Evolutionary conservation across 495 filamentous ascomycete genomes (phyloP).

Genomic region (Trypethelium eluteriae): DNA sequence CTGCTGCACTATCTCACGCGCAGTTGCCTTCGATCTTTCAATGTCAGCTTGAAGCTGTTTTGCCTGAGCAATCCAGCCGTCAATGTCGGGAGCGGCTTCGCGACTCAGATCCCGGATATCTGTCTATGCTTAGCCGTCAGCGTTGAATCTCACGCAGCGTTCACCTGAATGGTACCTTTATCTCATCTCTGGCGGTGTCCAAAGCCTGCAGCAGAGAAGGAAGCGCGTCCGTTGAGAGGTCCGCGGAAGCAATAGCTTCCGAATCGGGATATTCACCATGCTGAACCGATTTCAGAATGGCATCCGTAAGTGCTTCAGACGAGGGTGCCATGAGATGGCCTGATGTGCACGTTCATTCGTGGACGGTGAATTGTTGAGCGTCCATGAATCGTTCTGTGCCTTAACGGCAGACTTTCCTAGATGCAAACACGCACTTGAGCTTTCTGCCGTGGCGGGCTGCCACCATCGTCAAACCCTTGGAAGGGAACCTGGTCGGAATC

Average conservation of each 20-base stretch:
- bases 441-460: neutral
- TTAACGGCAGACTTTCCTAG: neutral
- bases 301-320: slow-evolving; percentile 47
- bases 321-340: slow-evolving; percentile 18
- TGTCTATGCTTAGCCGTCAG: slow-evolving; percentile 38
- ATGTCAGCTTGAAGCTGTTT: slow-evolving; percentile 78
- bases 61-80: slow-evolving; percentile 75
- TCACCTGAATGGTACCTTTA: slow-evolving; percentile 50
- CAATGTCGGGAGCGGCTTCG: slow-evolving; percentile 66
- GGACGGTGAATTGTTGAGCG: neutral
- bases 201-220: slow-evolving; percentile 58
- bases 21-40: slow-evolving; percentile 59
- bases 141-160: slow-evolving; percentile 2
- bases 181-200: slow-evolving; percentile 53
- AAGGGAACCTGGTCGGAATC: neutral
- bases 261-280: slow-evolving; percentile 64
- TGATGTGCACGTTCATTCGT: neutral
- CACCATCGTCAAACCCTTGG: neutral
- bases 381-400: neutral
- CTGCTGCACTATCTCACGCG: slow-evolving; percentile 64
- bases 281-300: slow-evolving; percentile 65
- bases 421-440: neutral
- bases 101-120: slow-evolving; percentile 67
- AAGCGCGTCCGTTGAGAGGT: slow-evolving; percentile 51
- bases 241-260: slow-evolving; percentile 59